Conservation (phyloP, 192 early-diverging fungal species). For the Geranomyces michiganensis region DNA sequence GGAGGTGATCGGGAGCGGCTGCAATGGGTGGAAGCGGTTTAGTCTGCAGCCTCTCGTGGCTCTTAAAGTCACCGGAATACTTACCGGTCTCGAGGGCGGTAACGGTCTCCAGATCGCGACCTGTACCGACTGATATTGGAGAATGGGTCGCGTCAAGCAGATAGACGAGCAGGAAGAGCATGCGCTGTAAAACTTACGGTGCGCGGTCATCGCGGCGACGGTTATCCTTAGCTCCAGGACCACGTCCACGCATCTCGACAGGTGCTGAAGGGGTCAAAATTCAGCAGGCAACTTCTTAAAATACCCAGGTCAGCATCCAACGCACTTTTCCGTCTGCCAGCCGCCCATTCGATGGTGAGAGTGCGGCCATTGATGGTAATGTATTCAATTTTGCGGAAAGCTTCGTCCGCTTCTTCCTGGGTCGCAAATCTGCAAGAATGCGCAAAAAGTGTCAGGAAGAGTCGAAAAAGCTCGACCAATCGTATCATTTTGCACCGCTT, state of each 20-base stretch:
- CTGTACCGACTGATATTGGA: not conserved
- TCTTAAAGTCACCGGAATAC: not conserved
- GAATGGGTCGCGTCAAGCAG: not conserved
- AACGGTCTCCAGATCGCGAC: slow-evolving; percentile 11
- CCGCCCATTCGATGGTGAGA: slow-evolving; percentile 54
- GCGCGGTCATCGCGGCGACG: not conserved
- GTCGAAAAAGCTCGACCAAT: not conserved
- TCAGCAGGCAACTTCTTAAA: not conserved
- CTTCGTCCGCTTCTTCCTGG: slow-evolving; percentile 49
- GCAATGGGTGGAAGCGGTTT: not conserved
- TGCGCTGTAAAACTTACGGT: not conserved
- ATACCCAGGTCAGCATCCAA: not conserved
- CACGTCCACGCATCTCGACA: slow-evolving; percentile 37
- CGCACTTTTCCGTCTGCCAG: slow-evolving; percentile 47
- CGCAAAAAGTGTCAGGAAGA: not conserved
- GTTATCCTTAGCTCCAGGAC: slow-evolving; percentile 2
- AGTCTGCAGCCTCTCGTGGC: not conserved
- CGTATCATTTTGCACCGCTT: not conserved
- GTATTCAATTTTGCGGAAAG: slow-evolving; percentile 54
- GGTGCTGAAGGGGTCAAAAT: slow-evolving; percentile 31
- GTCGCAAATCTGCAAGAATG: slow-evolving; percentile 37
- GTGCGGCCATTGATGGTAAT: slow-evolving; percentile 49
- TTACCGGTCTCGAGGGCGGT: slow-evolving; percentile 17
- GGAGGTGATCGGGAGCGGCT: slow-evolving; percentile 16
- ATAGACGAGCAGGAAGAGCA: not conserved